Evolutionary conservation across 1,284 basidiomycete species (phyloP).

Genomic region (Ustilago bromivora): DNA sequence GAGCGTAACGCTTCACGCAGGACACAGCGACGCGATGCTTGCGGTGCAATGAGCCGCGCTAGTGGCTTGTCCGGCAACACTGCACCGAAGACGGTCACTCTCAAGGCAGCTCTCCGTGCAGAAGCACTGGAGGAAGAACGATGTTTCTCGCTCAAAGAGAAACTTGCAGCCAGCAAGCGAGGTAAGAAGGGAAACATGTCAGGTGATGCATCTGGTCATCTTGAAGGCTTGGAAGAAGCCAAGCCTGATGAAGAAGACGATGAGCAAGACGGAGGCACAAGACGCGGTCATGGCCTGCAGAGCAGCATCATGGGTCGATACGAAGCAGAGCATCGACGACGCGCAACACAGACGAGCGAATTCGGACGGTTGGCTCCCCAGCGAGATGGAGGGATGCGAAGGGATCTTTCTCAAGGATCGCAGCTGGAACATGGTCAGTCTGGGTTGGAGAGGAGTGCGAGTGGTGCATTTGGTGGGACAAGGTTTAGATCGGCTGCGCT

Average conservation of each 20-base stretch:
- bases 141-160: conserved; percentile 43
- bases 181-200: conserved; percentile 38
- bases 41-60: conserved; percentile 40
- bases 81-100: conserved; percentile 49
- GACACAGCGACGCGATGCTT: conserved; percentile 38
- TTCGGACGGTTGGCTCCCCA: conserved; percentile 30
- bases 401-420: conserved; percentile 27
- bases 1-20: conserved; percentile 28
- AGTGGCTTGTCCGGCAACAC: conserved; percentile 43
- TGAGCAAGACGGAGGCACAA: conserved; percentile 10
- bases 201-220: conserved; percentile 21
- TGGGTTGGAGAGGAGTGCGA: conserved; percentile 24
- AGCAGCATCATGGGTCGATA: conserved; percentile 52
- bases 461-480: conserved; percentile 9
- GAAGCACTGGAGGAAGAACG: conserved; percentile 63
- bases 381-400: conserved; percentile 11
- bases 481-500: conserved; percentile 39
- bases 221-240: conserved; percentile 27
- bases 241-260: conserved; percentile 23
- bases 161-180: conserved; percentile 23
- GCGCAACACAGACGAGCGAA: conserved; percentile 36
- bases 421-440: conserved; percentile 15
- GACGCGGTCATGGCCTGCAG: conserved; percentile 8
- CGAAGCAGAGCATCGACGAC: conserved; percentile 33
- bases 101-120: conserved; percentile 56